Conservation (phyloP, 2,329 filamentous ascomycete genomes). For the Pseudopyrenochaeta lycopersici region DNA sequence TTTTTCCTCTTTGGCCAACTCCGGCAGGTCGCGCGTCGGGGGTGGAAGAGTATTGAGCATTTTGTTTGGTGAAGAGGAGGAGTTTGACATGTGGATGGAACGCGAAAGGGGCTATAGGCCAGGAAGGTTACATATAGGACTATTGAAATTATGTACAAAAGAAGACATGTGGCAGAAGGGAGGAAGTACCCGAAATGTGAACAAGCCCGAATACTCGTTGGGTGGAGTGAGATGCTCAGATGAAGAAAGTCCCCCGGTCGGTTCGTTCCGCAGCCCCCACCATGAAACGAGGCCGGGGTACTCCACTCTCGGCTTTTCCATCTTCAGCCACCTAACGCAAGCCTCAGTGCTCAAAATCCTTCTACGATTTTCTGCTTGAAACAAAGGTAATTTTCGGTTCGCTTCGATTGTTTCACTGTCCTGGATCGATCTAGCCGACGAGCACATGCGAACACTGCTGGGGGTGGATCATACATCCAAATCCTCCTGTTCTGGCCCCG, state of each 20-base stretch:
- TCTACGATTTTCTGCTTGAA: neutral
- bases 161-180: slow-evolving; percentile 6
- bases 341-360: neutral
- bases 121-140: neutral
- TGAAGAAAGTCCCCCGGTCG: slow-evolving; percentile 1
- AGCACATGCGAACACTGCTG: too few species aligned
- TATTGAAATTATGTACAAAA: neutral
- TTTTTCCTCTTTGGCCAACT: slow-evolving; percentile 53
- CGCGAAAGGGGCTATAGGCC: neutral
- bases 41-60: slow-evolving; percentile 38
- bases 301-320: neutral
- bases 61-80: slow-evolving; percentile 5
- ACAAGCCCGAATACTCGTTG: slow-evolving; percentile 3
- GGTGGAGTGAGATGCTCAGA: slow-evolving; percentile 2
- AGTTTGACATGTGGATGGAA: neutral
- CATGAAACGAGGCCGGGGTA: slow-evolving; percentile 4
- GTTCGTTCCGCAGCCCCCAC: slow-evolving; percentile 18
- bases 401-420: neutral
- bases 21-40: slow-evolving; percentile 48
- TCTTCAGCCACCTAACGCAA: neutral
- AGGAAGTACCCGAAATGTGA: slow-evolving; percentile 5
- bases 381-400: neutral
- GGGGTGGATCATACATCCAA: too few species aligned
- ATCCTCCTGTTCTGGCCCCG: too few species aligned
- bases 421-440: neutral